Base-by-base conservation (phyloP, 306 rosid species). In the Urtica urens region DNA sequence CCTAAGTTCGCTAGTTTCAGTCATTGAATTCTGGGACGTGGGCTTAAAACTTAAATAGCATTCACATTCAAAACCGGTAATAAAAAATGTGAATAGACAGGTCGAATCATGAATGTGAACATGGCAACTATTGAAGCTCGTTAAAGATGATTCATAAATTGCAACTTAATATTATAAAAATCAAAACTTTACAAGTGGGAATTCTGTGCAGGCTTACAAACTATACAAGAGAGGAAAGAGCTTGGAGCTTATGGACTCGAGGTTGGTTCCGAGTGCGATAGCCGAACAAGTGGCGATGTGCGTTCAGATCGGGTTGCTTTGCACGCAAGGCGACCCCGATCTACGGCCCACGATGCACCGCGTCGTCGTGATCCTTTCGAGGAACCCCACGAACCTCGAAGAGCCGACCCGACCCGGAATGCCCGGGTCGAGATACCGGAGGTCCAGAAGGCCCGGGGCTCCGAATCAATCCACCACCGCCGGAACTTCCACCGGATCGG, bases 271-370 rank as follows among this genome's bases (percentile, higher is more conserved):
- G 20, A 63, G 86, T 0, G 77, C 72, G 22, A 68, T 7, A 24
- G 49, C 58, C 0, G 99, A 85, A 19, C 86, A 82, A 65, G 79
- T 82, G 31, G 55, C 76, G 0, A 77, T 71, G 82, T 90, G 69
- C 39, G 47, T 64, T 66, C 71, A 62, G 44, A 44, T 66, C 17
- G 78, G 73, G 11, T 38, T 81, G 59, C 64, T 74, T 5, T 67
- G 77, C 48, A 40, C 50, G 39, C 96, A 90, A 62, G 81, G 99
- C 0, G 94, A 90, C 37, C 93, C 94, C 0, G 56, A 42, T 18
- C 66, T 71, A 2, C 90, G 99, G 6, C 99, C 93, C 3, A 65
- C 49, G 16, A 90, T 90, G 99, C 67, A 77, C 17, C 85, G 86
- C 0, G 85, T 85, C 48, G 83, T 81, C 58, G 75, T 85, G 69